These are phyloP conservation scores for Suillus fuscotomentosus DNA, from an alignment of 768 basidiomycete genomes.

Conservation along the genomic window DNA sequence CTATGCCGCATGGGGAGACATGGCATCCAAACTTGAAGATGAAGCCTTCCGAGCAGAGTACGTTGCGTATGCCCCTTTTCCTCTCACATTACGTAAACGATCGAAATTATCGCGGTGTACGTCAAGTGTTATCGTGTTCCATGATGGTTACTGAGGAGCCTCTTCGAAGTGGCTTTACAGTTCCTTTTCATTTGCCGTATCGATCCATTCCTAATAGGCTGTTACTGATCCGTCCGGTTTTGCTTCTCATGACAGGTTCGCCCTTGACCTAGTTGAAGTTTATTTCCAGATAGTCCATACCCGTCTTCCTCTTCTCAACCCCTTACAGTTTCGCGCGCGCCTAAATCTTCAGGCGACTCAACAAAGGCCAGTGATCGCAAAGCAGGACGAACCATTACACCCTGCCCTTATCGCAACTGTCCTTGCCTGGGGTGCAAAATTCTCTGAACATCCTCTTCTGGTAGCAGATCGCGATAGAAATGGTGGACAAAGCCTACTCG, in stretches of 20 bases:
- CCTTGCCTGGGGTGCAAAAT: constrained; percentile 90
- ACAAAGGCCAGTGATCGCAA: constrained; percentile 23
- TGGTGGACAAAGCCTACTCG: constrained; percentile 71
- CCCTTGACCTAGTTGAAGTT: constrained; percentile 90
- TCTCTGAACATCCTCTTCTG: constrained; percentile 87
- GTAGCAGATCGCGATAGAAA: constrained; percentile 73
- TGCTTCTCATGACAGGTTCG: constrained; percentile 57
- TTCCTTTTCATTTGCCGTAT: constrained; percentile 29
- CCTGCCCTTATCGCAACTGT: constrained; percentile 83
- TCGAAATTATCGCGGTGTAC: constrained; percentile 19
- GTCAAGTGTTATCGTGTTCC: constrained; percentile 19
- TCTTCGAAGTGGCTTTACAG: constrained; percentile 13
- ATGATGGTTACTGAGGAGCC: constrained; percentile 20
- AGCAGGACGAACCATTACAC: constrained; percentile 49
- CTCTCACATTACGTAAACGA: constrained; percentile 29
- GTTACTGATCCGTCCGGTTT: constrained; percentile 10
- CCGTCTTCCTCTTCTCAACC: constrained; percentile 84
- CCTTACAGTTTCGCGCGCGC: constrained; percentile 73
- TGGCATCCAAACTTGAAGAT: constrained; percentile 68
- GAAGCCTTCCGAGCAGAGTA: constrained; percentile 82
- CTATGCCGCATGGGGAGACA: constrained; percentile 73
- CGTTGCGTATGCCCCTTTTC: constrained; percentile 41
- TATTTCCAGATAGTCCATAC: constrained; percentile 93
- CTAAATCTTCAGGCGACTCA: constrained; percentile 43
- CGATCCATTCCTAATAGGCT: constrained; percentile 14